Evolutionary conservation across 352 stramenopile species (phyloP).

Genomic region (Halophytophthora batemanensis): DNA sequence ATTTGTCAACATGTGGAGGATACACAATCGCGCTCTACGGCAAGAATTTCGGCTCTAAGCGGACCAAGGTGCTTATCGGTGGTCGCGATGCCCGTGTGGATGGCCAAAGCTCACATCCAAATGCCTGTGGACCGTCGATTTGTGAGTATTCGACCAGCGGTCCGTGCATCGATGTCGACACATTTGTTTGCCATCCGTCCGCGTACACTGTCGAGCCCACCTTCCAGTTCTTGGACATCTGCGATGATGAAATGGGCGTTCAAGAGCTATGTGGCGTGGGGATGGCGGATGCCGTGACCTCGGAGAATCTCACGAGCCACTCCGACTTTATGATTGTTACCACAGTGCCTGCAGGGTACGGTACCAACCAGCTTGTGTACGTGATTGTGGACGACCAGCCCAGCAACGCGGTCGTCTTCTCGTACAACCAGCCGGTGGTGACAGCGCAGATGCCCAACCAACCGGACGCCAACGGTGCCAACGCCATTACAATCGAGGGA

Average conservation of each 20-base stretch:
- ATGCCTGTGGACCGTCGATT: slow-evolving; percentile 22
- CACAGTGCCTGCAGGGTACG: slow-evolving; percentile 45
- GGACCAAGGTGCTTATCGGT: slow-evolving; percentile 43
- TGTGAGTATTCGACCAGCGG: slow-evolving; percentile 51
- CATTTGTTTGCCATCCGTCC: slow-evolving; percentile 50
- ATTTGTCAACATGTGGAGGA: slow-evolving; percentile 58
- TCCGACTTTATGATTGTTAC: slow-evolving; percentile 49
- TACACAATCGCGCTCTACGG: slow-evolving; percentile 60
- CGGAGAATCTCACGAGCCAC: slow-evolving; percentile 38
- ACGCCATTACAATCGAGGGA: slow-evolving; percentile 55
- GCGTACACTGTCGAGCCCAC: slow-evolving; percentile 26
- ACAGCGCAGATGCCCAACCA: slow-evolving; percentile 62
- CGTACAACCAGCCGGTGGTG: slow-evolving; percentile 62
- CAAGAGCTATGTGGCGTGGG: slow-evolving; percentile 31
- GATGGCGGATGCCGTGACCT: slow-evolving; percentile 1
- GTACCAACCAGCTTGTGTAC: slow-evolving; percentile 31
- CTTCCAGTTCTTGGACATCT: slow-evolving; percentile 34
- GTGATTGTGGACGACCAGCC: slow-evolving; percentile 49
- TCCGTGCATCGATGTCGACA: slow-evolving; percentile 43
- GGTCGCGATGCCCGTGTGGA: slow-evolving; percentile 53
- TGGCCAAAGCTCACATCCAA: slow-evolving; percentile 32
- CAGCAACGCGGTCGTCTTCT: slow-evolving; percentile 48
- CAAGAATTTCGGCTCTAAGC: slow-evolving; percentile 52
- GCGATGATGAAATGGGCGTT: slow-evolving; percentile 18
- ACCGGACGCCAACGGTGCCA: slow-evolving; percentile 56